Percentiles rank a stretch among this genome's conserved stretches.
Evolutionary conservation across 805 yeast genomes (phyloP).

Genomic region (Barnettozyma pratensis): DNA sequence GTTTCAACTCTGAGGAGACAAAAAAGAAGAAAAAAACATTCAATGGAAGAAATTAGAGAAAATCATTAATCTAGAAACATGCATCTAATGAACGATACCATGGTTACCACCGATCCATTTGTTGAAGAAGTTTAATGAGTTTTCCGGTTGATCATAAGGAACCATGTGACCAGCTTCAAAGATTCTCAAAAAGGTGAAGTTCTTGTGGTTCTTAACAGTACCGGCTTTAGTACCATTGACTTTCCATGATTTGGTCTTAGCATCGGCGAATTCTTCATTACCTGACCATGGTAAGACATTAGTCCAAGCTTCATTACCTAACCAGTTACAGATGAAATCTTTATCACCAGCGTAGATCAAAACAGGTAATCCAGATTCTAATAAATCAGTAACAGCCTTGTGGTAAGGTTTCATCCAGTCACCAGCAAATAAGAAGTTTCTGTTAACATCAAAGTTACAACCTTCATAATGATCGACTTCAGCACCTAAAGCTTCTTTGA

Average conservation of each 20-base stretch:
- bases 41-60: background rate
- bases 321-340: slow-evolving; percentile 95
- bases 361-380: slow-evolving; percentile 74
- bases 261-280: slow-evolving; percentile 45
- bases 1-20: background rate
- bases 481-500: slow-evolving; percentile 80
- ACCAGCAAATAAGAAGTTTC: slow-evolving; percentile 78
- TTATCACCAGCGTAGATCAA: slow-evolving; percentile 93
- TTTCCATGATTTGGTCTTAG: slow-evolving; percentile 42
- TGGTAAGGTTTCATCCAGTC: slow-evolving; percentile 94
- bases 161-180: slow-evolving; percentile 96
- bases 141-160: slow-evolving; percentile 82
- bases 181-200: slow-evolving; percentile 76
- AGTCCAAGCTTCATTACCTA: slow-evolving; percentile 89
- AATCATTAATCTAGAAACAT: background rate
- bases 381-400: slow-evolving; percentile 60
- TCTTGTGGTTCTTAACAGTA: slow-evolving; percentile 57
- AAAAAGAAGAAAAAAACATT: background rate
- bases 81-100: slow-evolving; percentile 14
- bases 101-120: slow-evolving; percentile 77
- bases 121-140: slow-evolving; percentile 75
- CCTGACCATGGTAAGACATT: slow-evolving; percentile 66
- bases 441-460: slow-evolving; percentile 74
- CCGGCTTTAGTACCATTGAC: slow-evolving; percentile 53
- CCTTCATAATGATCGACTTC: slow-evolving; percentile 75